Evolutionary conservation across 176 grass and related monocot genomes (phyloP), one percentile per base, ranked within the genome.

Genomic region (Elymus sibiricus): DNA sequence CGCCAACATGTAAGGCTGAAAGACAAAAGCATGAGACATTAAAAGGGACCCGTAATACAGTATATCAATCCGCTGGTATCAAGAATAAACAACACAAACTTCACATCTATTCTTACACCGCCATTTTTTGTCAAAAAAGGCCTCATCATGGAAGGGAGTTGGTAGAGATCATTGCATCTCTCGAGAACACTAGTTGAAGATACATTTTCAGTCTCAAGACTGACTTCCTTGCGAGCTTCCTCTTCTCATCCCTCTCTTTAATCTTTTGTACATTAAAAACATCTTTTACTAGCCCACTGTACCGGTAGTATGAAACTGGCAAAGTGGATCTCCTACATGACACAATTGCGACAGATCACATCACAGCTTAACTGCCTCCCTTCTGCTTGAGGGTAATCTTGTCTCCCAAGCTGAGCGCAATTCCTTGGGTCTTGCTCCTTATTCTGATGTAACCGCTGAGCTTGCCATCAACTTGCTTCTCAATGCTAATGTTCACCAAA

Each of bases 311-410:
- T 80, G 35, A 24, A 64, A 5, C 25, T 29, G 72, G 49, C 53
- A 58, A 46, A 55, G 64, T 83, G 64, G 74, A 71, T 63, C 61
- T 73, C 75, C 76, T 84, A 73, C 71, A 51, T 44, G 15, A 77
- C 58, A 85, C 82, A 85, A 64, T 37, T 9, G 60, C 47, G 16
- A 31, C 3, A 74, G 7, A 28, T 44, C 1, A 5, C n/a, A 3
- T 31, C 58, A 42, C 56, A 78, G 61, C 21, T 88, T 87, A 93
- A 82, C 81, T 86, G 79, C 87, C 82, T 44, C 90, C 93, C 81
- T 92, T 95, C 85, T 95, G 93, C 89, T 95, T 95, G 59, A 95
- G 87, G 58, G 93, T 95, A 80, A 95, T 95, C 90, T 95, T 95
- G 69, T 95, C 93, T 44, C 93, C 93, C 82, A 95, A 84, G 74